phyloP scores from a whole-genome alignment of 164 flowering plant species.

The Amborella trichopoda region DNA sequence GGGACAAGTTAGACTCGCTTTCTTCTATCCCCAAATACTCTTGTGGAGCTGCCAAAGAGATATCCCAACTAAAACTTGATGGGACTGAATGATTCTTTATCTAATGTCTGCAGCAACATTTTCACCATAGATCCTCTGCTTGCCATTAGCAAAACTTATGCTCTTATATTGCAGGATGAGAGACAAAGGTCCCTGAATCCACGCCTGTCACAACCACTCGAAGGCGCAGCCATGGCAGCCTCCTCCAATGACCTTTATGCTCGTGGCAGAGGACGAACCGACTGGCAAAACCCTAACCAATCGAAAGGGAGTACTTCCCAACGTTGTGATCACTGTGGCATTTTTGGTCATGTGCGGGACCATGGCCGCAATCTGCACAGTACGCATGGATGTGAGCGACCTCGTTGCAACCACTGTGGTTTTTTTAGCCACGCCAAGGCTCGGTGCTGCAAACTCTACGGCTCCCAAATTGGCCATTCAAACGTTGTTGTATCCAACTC shows the following conservation, averaged over 20 bases:
- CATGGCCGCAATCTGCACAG: too few species aligned
- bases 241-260: not conserved
- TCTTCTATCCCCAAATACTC: not conserved
- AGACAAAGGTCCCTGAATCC: not conserved
- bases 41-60: conserved; percentile 5
- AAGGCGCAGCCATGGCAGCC: too few species aligned
- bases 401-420: not conserved
- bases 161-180: not conserved
- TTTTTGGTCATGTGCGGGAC: not conserved
- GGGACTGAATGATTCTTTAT: too few species aligned
- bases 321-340: not conserved
- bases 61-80: not conserved
- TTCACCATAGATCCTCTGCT: not conserved
- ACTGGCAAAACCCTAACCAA: not conserved
- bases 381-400: too few species aligned
- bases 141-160: not conserved
- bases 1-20: conserved; percentile 8
- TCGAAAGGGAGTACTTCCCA: not conserved
- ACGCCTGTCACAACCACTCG: too few species aligned
- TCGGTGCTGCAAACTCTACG: not conserved
- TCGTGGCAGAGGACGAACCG: not conserved
- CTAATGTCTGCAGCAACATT: too few species aligned
- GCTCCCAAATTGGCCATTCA: not conserved
- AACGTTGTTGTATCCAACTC: not conserved
- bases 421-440: not conserved